Percentiles rank a stretch among this genome's conserved stretches.
phyloP scores from a whole-genome alignment of 768 basidiomycete genomes.

The Cystobasidium onofrii region DNA sequence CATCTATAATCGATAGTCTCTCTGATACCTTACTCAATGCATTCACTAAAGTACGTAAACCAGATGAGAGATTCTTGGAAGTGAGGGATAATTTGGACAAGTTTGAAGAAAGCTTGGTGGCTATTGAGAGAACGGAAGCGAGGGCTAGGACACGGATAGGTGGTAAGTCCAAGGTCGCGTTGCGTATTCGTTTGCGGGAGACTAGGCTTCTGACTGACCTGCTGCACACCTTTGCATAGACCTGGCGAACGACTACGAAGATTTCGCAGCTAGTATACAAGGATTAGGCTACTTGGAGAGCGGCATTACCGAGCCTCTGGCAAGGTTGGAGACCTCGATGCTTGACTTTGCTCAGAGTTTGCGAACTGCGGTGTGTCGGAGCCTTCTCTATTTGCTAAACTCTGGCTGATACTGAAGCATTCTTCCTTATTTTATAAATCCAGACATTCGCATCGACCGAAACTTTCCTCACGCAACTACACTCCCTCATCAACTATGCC shows the following conservation, averaged over 20 bases:
- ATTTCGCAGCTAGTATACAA: slow-evolving; percentile 89
- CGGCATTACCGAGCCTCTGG: slow-evolving; percentile 94
- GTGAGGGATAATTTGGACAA: slow-evolving; percentile 90
- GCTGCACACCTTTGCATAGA: slow-evolving; percentile 56
- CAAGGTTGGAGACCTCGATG: slow-evolving; percentile 91
- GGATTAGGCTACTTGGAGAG: slow-evolving; percentile 96
- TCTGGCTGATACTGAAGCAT: too few relatives aligned
- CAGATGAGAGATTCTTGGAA: slow-evolving; percentile 84
- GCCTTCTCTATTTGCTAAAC: not conserved
- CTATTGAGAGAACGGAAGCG: slow-evolving; percentile 71
- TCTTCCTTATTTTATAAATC: too few relatives aligned
- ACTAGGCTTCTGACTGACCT: not conserved
- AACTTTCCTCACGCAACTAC: slow-evolving; percentile 79
- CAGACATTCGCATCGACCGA: slow-evolving; percentile 86
- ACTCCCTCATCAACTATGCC: slow-evolving; percentile 86
- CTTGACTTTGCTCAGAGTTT: slow-evolving; percentile 67
- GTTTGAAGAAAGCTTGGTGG: slow-evolving; percentile 83
- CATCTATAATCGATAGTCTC: slow-evolving; percentile 80
- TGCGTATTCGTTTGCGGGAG: slow-evolving; percentile 54
- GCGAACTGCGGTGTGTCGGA: slow-evolving; percentile 17
- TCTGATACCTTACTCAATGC: slow-evolving; percentile 95
- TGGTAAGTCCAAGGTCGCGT: slow-evolving; percentile 89
- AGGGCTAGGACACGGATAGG: slow-evolving; percentile 71
- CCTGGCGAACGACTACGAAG: slow-evolving; percentile 93
- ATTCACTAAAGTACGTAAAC: slow-evolving; percentile 89